phyloP scores from a whole-genome alignment of 306 rosid genomes.

The Luffa aegyptiaca region DNA sequence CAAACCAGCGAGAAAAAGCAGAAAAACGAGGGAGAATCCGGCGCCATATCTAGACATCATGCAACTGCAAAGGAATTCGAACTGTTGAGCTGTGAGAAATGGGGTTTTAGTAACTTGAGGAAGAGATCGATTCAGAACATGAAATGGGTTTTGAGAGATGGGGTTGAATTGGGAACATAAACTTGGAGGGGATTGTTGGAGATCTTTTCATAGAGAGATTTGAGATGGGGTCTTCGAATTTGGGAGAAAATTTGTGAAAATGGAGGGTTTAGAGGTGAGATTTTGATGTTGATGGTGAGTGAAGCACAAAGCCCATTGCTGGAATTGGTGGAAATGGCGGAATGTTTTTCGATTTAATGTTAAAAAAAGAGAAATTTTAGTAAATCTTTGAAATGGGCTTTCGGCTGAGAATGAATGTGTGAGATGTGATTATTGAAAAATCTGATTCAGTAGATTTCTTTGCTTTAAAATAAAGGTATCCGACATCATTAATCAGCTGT shows the following conservation, averaged over 20 bases:
- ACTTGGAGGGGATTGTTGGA: neutral
- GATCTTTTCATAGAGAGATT: neutral
- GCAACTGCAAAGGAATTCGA: neutral
- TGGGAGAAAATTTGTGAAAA: neutral
- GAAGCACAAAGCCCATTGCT: neutral
- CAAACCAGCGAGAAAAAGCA: conserved; percentile 34
- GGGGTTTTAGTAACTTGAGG: neutral
- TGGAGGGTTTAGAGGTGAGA: neutral
- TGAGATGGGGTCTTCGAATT: neutral
- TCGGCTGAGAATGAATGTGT: neutral
- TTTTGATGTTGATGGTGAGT: neutral
- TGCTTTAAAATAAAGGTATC: conserved; percentile 3
- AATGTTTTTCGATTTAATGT: neutral
- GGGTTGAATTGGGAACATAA: neutral
- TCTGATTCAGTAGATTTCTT: neutral
- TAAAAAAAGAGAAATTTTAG: neutral
- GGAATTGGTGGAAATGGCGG: neutral
- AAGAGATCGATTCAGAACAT: neutral
- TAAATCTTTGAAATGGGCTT: neutral
- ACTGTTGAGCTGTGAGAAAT: neutral
- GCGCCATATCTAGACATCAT: conserved; percentile 44
- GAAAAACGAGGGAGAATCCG: conserved; percentile 48
- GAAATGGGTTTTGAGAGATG: neutral
- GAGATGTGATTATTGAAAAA: conserved; percentile 4
- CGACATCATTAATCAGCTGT: conserved; percentile 1